phyloP scores from a whole-genome alignment of 768 basidiomycete genomes.

The Suillus variegatus region DNA sequence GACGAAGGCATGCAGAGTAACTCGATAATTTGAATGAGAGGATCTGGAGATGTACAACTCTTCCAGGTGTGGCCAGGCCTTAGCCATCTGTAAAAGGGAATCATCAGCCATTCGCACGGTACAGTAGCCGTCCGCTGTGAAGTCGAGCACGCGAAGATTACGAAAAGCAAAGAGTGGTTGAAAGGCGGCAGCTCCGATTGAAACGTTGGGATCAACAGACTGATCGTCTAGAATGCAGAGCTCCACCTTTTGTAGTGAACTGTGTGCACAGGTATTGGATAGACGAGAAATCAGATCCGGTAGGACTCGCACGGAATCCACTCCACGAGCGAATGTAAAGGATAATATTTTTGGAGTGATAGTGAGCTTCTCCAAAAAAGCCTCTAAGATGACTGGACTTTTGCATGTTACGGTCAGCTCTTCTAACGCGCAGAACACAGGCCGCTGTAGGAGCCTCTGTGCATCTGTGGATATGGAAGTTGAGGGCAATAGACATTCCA shows the following conservation, averaged over 20 bases:
- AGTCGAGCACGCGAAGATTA: not conserved
- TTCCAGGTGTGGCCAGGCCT: not conserved
- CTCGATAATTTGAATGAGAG: not conserved
- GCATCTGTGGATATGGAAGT: not conserved
- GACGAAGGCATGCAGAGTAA: not conserved
- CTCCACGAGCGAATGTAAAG: not conserved
- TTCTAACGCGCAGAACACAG: not conserved
- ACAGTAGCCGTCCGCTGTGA: not conserved
- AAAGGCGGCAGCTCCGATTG: not conserved
- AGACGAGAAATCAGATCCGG: not conserved
- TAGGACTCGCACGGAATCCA: not conserved
- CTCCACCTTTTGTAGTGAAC: not conserved
- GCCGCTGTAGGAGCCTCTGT: not conserved
- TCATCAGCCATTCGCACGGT: not conserved
- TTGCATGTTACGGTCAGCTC: not conserved
- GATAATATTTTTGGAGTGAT: not conserved
- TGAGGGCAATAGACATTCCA: not conserved
- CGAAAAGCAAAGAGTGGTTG: not conserved
- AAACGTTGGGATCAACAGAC: too few species aligned
- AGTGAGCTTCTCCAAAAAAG: not conserved
- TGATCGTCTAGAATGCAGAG: too few species aligned
- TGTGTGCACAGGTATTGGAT: not conserved
- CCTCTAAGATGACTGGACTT: not conserved
- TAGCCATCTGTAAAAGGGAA: constrained; percentile 1
- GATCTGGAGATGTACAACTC: not conserved